Base-by-base conservation (phyloP, 768 basidiomycete genomes). In the Leccinum variicolor region DNA sequence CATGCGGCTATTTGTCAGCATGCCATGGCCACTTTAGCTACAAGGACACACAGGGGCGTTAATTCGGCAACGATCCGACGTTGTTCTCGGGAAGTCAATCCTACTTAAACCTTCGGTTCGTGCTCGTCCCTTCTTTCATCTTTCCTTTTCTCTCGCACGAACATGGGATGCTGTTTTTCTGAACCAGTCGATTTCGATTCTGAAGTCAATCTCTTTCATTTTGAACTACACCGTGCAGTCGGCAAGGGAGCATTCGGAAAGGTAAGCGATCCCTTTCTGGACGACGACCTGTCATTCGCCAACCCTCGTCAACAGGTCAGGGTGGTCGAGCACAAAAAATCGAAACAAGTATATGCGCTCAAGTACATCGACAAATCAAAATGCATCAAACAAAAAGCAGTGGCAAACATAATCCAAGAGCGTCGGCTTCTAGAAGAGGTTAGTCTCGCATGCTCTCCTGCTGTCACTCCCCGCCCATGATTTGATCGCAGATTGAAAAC, bases 201-300 rank as follows among this genome's bases (percentile, higher is more conserved):
- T 49, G 91, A 94, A 62, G 82, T 87, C 73, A 92, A 85, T 69
- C 87, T 99, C 50, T 98, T 89, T 76, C 96, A 98, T 76, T 99
- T 98, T 69, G 92, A 96, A 70, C 88, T 99, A 49, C 87, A 97
- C 70, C 84, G 94, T 50, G 92, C 91, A 21, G 92, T 98, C 14
- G 97, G 97, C 45, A 97, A 94, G 73, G 96, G 97, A 47, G 94
- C 96, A 25, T 99, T 98, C 78, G 96, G 96, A 72, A 98, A 98
- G 86, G 95, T 94, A 55, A 46, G 59, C 71, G 49, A 29, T 31
- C 28, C 41, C 26, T 31, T 53, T 21, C 51, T 55, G 52, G 33
- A 33, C 58, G 52, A 53, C 55, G 15, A 14, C 28, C 39, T 4
- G 21, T 29, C 25, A 21, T 26, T 47, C 21, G 13, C 14, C 25